These are phyloP conservation scores for Pseudopithomyces chartarum DNA, from an alignment of 2,329 filamentous ascomycete genomes.

Conservation along the genomic window DNA sequence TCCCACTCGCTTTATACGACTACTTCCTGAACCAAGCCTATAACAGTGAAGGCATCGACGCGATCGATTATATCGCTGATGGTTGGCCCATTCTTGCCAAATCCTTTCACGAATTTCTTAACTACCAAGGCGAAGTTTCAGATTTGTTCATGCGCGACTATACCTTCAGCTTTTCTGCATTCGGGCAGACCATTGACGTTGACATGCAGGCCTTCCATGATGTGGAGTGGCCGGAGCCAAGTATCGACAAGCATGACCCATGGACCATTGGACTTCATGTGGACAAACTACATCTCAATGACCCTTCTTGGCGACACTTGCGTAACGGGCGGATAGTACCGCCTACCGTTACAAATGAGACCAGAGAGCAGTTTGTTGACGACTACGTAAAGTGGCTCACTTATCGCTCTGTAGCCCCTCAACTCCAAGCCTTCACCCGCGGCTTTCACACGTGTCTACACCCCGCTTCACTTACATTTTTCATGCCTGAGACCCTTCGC, in stretches of 20 bases:
- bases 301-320: constrained; percentile 1
- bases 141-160: constrained; percentile 86
- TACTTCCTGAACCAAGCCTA: constrained; percentile 74
- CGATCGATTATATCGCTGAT: constrained; percentile 77
- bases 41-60: constrained; percentile 27
- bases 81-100: constrained; percentile 84
- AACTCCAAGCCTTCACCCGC: constrained; percentile 78
- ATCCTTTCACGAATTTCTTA: constrained; percentile 72
- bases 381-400: constrained; percentile 88
- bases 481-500: constrained; percentile 63
- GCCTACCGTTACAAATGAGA: constrained; percentile 77
- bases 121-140: constrained; percentile 79
- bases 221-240: neutral
- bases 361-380: constrained; percentile 76
- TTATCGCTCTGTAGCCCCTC: constrained; percentile 74
- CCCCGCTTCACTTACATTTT: constrained; percentile 64
- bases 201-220: constrained; percentile 53
- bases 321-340: constrained; percentile 53
- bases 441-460: constrained; percentile 81
- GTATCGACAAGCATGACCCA: neutral
- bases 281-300: neutral
- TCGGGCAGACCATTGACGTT: constrained; percentile 59
- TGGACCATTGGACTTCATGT: neutral
- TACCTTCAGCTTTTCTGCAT: constrained; percentile 74
- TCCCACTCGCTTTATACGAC: constrained; percentile 82